phyloP scores from a whole-genome alignment of 768 basidiomycete species.

The Phaeotremella fagi region DNA sequence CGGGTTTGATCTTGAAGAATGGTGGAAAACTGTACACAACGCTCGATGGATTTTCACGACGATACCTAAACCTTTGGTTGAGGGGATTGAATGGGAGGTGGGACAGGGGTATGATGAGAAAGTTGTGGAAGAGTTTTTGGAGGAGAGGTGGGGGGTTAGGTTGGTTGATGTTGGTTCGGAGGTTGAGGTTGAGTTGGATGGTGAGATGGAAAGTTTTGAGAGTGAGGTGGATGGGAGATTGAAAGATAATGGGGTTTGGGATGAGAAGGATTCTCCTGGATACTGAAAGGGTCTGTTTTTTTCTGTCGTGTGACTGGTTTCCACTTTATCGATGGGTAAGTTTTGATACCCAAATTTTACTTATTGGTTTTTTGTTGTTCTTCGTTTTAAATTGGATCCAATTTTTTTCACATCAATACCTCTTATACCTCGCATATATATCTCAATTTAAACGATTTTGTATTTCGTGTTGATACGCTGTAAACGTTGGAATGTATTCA shows the following conservation, averaged over 20 bases:
- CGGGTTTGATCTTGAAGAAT: too few species aligned
- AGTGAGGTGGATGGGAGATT: background rate
- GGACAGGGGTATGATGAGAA: constrained; percentile 10
- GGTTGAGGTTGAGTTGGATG: background rate
- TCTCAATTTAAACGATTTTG: too few species aligned
- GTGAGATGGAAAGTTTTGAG: background rate
- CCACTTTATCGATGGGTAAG: too few species aligned
- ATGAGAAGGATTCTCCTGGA: too few species aligned
- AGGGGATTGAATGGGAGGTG: constrained; percentile 1
- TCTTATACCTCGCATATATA: background rate
- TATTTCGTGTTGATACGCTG: too few species aligned
- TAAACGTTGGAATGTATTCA: too few species aligned
- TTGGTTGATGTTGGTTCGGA: constrained; percentile 7
- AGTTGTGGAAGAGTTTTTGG: constrained; percentile 28
- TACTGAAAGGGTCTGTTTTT: too few species aligned
- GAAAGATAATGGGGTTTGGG: background rate
- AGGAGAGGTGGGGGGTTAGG: constrained; percentile 34
- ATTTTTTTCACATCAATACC: background rate
- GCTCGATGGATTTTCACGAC: constrained; percentile 16
- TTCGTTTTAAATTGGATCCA: background rate
- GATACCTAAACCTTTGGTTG: constrained; percentile 15
- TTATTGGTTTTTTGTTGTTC: too few species aligned
- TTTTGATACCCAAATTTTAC: too few species aligned
- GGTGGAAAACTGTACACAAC: constrained; percentile 11
- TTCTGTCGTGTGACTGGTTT: too few species aligned